Evolutionary conservation across 176 grass and related monocot genomes (phyloP), one percentile per base, ranked within the genome.

Genomic region (Zoysia japonica): DNA sequence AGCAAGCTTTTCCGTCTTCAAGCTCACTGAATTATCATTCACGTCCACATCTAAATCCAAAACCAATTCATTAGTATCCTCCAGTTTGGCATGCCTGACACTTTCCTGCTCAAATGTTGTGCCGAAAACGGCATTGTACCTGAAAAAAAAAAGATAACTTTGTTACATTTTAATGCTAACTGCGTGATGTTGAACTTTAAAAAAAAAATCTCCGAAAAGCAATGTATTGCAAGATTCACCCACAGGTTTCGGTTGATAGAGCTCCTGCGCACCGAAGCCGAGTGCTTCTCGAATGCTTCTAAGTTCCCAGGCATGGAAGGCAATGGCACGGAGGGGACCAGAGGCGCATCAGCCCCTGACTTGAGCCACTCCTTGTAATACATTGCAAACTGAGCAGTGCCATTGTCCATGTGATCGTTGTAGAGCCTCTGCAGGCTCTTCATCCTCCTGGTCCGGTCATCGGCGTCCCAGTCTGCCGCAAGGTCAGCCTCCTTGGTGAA

Each of bases 321-420:
- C 75, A 99, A 75, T 54, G 92, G 90, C 83, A 99, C 92, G 3
- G 79, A 72, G 15, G 96, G 96, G 50, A 79, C 49, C 0, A 82
- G 83, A 61, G 96, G 92, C 15, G 83, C 86, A 64, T 86, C 68
- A 10, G 46, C 89, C 1, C 90, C 90, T 9, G 65, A 70, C 65
- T 88, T 93, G 75, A 99, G 88, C 96, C 96, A 95, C 54, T 99
- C 92, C 81, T 94, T 99, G 78, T 99, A 99, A 88, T 95, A 99
- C 16, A 85, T 75, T 13, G 96, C 90, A 20, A 99, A 99, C 71
- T 83, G 84, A 10, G 82, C 87, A 0, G 96, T 99, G 74, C 96
- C 96, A 9, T n/a, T 75, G 72, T 99, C 82, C 88, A 99, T 89
- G 28, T 95, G 92, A 70, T 99, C 92, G 72, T 89, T 87, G 81